A percentile compares a stretch with the other conserved stretches of the same genome.
Conservation (phyloP, 1,284 basidiomycete genomes). For the Ustilago esculenta region DNA sequence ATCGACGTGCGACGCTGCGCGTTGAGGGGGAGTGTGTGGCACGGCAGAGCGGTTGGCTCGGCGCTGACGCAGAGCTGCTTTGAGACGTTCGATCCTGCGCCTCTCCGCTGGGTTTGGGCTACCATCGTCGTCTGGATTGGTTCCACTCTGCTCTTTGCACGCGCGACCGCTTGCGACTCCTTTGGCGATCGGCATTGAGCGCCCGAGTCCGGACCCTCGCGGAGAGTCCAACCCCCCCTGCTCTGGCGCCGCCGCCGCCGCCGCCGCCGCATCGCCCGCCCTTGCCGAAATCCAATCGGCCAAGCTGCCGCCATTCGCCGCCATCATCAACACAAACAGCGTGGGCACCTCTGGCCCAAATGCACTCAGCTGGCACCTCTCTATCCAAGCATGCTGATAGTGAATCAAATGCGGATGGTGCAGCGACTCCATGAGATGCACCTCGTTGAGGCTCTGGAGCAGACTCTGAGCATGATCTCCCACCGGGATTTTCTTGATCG, state of each 20-base stretch:
- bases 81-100: constrained; percentile 38
- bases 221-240: too few species aligned
- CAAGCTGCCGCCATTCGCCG: constrained; percentile 64
- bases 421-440: constrained; percentile 83
- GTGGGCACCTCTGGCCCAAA: constrained; percentile 62
- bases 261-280: constrained; percentile 4
- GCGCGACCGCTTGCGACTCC: too few species aligned
- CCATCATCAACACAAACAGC: constrained; percentile 64
- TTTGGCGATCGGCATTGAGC: too few species aligned
- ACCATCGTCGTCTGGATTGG: neutral
- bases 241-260: neutral
- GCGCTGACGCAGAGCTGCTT: constrained; percentile 46
- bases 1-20: too few species aligned
- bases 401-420: constrained; percentile 91
- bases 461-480: constrained; percentile 72
- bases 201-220: too few species aligned
- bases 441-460: constrained; percentile 69
- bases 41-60: constrained; percentile 5
- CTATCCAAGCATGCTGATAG: constrained; percentile 95
- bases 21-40: too few species aligned
- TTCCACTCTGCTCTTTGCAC: too few species aligned
- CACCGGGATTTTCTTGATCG: constrained; percentile 94
- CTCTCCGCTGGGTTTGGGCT: constrained; percentile 2
- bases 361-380: constrained; percentile 67
- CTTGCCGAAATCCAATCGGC: constrained; percentile 61